Evolutionary conservation across 202 grass and related monocot genomes (phyloP), one percentile per base, ranked within the genome.

Genomic region (Dendrocalamus latiflorus): DNA sequence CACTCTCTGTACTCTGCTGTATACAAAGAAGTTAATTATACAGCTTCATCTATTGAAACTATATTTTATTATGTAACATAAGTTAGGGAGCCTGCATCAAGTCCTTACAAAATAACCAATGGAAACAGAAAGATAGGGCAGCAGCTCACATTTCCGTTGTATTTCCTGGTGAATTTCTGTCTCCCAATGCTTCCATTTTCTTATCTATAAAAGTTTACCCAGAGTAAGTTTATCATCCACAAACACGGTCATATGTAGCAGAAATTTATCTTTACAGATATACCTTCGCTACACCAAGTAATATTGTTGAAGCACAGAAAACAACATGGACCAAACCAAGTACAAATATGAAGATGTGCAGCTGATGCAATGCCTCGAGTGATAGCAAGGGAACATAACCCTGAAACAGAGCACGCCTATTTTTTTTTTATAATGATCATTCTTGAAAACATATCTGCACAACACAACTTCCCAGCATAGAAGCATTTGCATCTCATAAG

Each of bases 291-390:
- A 81, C 86, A 78, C 87, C 83, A 87, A 98, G 85, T 77, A 83
- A 77, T 86, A 98, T 91, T 81, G 89, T 89, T 86, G 88, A 54
- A 74, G 87, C 87, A 21, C 93, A 95, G 26, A 89, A 93, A 61
- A 90, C 58, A 78, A 95, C 80, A 84, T 95, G 93, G 76, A 91
- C 89, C 63, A 95, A 83, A 77, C 92, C 95, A 81, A 98, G 89
- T 51, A 91, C 85, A 91, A 93, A 95, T 83, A 98, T 90, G 74
- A 95, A 98, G 57, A 93, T 86, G 63, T 98, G 95, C 85, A 98
- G 79, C 59, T 91, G 86, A 72, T 91, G 83, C 87, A 98, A 87
- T 80, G 89, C 83, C 54, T 93, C 86, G 61, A 84, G 8, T 56
- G 95, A 95, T 74, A 95, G 47, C 30, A 98, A 69, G 63, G 93